phyloP scores from a whole-genome alignment of 805 yeast species.

The Saccharomycopsis sp. region DNA sequence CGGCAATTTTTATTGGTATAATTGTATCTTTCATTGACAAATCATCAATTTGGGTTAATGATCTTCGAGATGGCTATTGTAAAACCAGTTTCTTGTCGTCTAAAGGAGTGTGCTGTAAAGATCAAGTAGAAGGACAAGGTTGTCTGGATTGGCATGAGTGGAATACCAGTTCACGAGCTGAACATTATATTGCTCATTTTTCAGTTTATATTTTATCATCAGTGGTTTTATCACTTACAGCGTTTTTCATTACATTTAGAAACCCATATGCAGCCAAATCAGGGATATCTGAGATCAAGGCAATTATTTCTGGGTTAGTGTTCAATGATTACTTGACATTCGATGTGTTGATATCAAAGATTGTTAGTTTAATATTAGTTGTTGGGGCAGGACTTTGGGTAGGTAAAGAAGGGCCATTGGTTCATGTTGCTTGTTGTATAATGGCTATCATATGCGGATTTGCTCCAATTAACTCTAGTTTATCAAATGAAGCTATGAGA shows the following conservation, averaged over 20 bases:
- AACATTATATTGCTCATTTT: conserved; percentile 11
- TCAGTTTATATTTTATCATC: conserved; percentile 5
- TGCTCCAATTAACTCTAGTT: conserved; percentile 15
- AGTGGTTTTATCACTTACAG: conserved; percentile 6
- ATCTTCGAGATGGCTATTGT: conserved; percentile 19
- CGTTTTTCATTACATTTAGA: conserved; percentile 22
- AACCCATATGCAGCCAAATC: conserved; percentile 40
- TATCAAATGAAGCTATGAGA: conserved; percentile 51
- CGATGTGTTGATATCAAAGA: conserved; percentile 47
- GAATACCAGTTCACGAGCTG: conserved; percentile 16
- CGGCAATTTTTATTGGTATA: conserved; percentile 21
- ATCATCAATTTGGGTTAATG: conserved; percentile 18
- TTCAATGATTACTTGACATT: conserved; percentile 46
- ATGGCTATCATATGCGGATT: conserved; percentile 31
- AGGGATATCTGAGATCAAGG: conserved; percentile 71
- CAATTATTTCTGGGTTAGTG: conserved; percentile 59
- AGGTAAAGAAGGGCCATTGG: conserved; percentile 84
- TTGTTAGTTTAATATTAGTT: conserved; percentile 51
- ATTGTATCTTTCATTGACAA: conserved; percentile 13
- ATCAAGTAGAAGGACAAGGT: conserved; percentile 18
- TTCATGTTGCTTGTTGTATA: conserved; percentile 67
- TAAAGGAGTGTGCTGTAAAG: conserved; percentile 23
- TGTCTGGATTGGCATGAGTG: conserved; percentile 21
- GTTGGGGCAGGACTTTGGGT: conserved; percentile 76
- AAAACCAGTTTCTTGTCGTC: conserved; percentile 6